Percentiles rank a stretch among this genome's conserved stretches.
Conservation (phyloP, 1,284 basidiomycete genomes). For the Boletus holoroseus region DNA sequence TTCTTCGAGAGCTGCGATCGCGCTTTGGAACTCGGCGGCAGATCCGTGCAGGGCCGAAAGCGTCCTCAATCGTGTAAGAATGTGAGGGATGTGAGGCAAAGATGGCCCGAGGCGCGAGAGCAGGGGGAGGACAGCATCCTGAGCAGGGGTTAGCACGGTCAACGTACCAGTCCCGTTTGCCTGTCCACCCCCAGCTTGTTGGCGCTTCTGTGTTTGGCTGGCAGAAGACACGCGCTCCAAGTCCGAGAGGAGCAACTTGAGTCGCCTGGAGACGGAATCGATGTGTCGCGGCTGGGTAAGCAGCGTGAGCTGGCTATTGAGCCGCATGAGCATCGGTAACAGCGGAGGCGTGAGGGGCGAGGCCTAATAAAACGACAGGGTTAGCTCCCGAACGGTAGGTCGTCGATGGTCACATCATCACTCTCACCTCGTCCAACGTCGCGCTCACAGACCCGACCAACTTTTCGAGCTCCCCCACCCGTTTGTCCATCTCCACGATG, state of each 20-base stretch:
- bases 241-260: conserved; percentile 90
- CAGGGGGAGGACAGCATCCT: conserved; percentile 68
- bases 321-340: conserved; percentile 72
- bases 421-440: conserved; percentile 64
- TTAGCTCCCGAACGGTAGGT: background rate
- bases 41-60: conserved; percentile 79
- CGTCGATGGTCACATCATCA: background rate
- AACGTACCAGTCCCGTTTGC: conserved; percentile 33
- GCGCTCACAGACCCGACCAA: conserved; percentile 70
- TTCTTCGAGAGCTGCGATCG: conserved; percentile 65
- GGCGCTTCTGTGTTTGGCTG: conserved; percentile 34
- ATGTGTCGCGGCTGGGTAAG: conserved; percentile 95
- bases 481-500: conserved; percentile 69
- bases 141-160: conserved; percentile 42
- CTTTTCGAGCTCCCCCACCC: conserved; percentile 76
- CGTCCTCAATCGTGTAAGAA: conserved; percentile 83
- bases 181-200: conserved; percentile 29
- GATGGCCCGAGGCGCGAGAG: conserved; percentile 81
- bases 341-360: conserved; percentile 73
- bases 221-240: conserved; percentile 78
- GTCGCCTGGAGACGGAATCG: conserved; percentile 90
- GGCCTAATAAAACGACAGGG: conserved; percentile 15
- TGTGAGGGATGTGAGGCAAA: conserved; percentile 84
- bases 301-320: conserved; percentile 81
- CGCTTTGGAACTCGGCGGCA: conserved; percentile 71